Evolutionary conservation across 257 asterid genomes (phyloP), one percentile per base, ranked within the genome.

Genomic region (Eucommia ulmoides): DNA sequence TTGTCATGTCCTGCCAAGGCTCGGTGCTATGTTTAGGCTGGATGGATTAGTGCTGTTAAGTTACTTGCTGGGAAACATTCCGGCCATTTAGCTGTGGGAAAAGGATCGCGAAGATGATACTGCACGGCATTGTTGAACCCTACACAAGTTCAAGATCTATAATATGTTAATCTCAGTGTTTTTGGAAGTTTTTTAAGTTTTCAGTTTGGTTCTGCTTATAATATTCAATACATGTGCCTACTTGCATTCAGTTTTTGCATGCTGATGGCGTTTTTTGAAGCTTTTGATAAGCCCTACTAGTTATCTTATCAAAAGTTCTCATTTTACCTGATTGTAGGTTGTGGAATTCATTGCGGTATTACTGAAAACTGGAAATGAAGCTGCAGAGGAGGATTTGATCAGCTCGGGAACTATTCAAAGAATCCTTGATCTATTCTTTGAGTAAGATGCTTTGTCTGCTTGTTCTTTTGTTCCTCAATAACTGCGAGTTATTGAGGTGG

Each of bases 321-420:
- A 2, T 42, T 8, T 21, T 42, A 2, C 60, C 49, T 63, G 53
- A 49, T 64, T 74, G 64, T 65, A 88, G 97, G 69, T 81, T 55
- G 94, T 88, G 58, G 95, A 84, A 58, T 88, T 79, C 76, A 68
- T 88, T 20, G 87, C 95, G 7, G 89, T 79, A 48, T 74, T 88
- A 54, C 74, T 88, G 58, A 88, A 88, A 74, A 68, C 88, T 67
- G 87, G 94, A 51, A 79, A 79, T 60, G 95, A 81, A 66, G 74
- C 74, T 63, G 93, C 95, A 23, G 89, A 84, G 75, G 67, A 66
- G 64, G 97, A 82, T 54, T 56, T 88, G 81, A 75, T 82, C 60
- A 62, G 66, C 72, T 81, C 97, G 24, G 95, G 97, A 60, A 74
- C 95, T 41, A 81, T 88, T 63, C 69, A 19, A 44, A 79, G 95